Conservation (phyloP, 805 yeast species). For the Groenewaldozyma salmanticensis region DNA sequence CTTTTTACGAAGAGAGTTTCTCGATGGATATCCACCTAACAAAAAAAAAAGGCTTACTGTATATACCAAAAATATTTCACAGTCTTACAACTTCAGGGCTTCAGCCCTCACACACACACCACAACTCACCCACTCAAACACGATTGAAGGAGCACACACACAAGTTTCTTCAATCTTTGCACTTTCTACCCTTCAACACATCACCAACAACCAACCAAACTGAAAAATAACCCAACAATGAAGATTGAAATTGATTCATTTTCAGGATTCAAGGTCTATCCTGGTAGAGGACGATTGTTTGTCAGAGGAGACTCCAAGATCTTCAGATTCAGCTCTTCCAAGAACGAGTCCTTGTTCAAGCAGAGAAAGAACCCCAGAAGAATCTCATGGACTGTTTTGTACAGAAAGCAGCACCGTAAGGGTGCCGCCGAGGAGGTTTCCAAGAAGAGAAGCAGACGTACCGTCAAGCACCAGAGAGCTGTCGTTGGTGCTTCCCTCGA, state of each 20-base stretch:
- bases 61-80: slow-evolving; percentile 2
- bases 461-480: slow-evolving; percentile 98
- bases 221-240: slow-evolving; percentile 62
- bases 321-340: slow-evolving; percentile 98
- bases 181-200: not conserved
- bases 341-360: slow-evolving; percentile 94
- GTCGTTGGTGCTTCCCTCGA: slow-evolving; percentile 99
- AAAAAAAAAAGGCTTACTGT: no score
- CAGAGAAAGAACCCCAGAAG: slow-evolving; percentile 99
- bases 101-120: not conserved
- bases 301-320: slow-evolving; percentile 99
- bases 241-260: slow-evolving; percentile 99
- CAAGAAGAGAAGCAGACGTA: slow-evolving; percentile 95
- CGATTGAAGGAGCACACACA: no score
- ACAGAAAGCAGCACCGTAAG: slow-evolving; percentile 99
- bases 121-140: no score
- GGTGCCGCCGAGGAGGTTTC: slow-evolving; percentile 98
- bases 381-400: slow-evolving; percentile 98
- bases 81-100: slow-evolving; percentile 1
- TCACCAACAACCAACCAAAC: slow-evolving; percentile 10
- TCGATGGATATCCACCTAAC: no score
- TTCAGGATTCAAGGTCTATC: slow-evolving; percentile 99
- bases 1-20: no score
- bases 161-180: slow-evolving; percentile 1
- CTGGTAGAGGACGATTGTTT: slow-evolving; percentile 86